Base-by-base conservation (phyloP, 176 grass and related monocot species). In the Melocanna baccifera region DNA sequence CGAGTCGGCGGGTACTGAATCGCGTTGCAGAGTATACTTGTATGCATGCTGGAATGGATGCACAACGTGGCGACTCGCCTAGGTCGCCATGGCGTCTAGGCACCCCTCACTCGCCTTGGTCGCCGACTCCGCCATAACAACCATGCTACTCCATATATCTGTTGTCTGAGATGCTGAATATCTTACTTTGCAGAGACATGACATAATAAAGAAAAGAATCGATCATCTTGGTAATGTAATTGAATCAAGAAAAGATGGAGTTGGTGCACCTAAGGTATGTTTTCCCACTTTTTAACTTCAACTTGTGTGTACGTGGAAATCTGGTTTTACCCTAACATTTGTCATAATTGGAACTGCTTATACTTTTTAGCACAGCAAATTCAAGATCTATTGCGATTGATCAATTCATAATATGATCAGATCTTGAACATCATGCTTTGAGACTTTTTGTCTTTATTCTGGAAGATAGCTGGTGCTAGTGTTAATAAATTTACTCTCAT, bases 161-260 rank as follows among this genome's bases (percentile, higher is more conserved):
- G 61, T 86, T 59, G 26, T 53, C 80, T 74, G 67, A 81, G 16
- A 53, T 47, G 70, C 64, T 65, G 39, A 84, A 81, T 77, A 36
- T 76, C 26, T 73, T 77, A 40, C 83, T 57, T 91, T 94, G 81
- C 77, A 99, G 96, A 94, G 85, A 75, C 96, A 99, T 87, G 96
- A 99, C 74, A 99, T 99, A 85, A 74, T 86, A 79, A 99, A 99
- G 93, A 99, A 90, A 96, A 92, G 96, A 85, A 89, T 99, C 29
- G 88, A 90, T 64, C 74, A 89, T 78, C 85, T 89, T 75, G 96
- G 93, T 43, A 99, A 90, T 42, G 88, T 93, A 83, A 94, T 99
- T 86, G 93, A 94, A 81, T 96, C 93, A 67, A 99, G 90, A 89
- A 92, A 96, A 81, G 96, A 89, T 41, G 86, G 91, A 79, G 81